Percentiles rank a stretch among this genome's conserved stretches.
phyloP scores from a whole-genome alignment of 371 early-diverging fungal species.

The Massospora cicadina region DNA sequence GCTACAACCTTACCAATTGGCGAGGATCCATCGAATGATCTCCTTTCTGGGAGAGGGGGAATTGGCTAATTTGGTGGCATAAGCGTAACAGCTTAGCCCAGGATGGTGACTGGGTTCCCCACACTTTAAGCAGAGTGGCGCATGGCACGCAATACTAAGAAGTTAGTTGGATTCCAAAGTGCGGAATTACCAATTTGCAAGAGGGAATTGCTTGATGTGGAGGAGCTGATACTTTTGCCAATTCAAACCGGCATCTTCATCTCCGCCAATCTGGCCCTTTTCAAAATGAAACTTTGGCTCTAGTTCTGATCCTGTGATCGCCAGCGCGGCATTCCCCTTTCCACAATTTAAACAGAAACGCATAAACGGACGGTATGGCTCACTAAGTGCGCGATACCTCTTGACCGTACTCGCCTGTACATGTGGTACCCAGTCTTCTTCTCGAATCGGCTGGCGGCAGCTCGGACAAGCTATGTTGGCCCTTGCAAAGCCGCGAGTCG shows the following conservation, averaged over 20 bases:
- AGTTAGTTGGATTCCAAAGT: neutral
- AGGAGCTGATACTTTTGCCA: neutral
- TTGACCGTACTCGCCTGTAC: neutral
- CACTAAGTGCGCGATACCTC: neutral
- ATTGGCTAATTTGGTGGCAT: neutral
- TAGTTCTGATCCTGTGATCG: too few species aligned
- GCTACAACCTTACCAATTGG: neutral
- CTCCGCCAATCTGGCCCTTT: neutral
- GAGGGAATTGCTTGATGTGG: neutral
- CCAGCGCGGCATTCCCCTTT: neutral
- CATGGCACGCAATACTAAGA: neutral
- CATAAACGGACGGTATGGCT: neutral
- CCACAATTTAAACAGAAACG: neutral
- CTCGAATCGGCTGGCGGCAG: neutral
- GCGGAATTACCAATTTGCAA: neutral
- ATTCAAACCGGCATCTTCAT: neutral
- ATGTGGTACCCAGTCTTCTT: neutral
- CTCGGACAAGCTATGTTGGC: neutral
- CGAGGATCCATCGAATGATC: neutral
- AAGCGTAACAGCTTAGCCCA: neutral
- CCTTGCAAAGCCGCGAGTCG: neutral
- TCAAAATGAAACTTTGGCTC: too few species aligned
- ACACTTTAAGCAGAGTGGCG: neutral
- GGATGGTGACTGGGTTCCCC: neutral
- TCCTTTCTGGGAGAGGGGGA: neutral